Conservation (phyloP, 768 basidiomycete species). For the Coprinellus aureogranulatus region DNA sequence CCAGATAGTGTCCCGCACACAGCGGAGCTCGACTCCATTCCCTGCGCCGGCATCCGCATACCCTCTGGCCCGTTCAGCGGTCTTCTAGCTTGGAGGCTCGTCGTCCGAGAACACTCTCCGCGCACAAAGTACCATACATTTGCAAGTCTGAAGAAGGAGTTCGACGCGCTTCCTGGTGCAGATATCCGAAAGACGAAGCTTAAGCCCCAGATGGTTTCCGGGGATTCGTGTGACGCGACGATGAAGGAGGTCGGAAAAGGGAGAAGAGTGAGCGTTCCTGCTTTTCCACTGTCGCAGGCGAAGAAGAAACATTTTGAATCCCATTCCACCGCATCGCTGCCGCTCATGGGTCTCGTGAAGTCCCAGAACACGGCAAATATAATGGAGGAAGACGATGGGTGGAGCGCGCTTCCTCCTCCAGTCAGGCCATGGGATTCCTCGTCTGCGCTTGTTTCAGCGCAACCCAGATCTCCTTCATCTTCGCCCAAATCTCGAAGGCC, state of each 20-base stretch:
- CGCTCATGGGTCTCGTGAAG: neutral
- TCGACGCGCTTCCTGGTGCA: neutral
- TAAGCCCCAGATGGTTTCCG: neutral
- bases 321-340: neutral
- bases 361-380: neutral
- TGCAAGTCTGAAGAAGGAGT: conserved; percentile 13
- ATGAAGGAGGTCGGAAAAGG: neutral
- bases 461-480: too few species aligned
- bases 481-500: neutral
- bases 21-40: conserved; percentile 29
- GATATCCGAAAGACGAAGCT: neutral
- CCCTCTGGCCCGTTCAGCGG: conserved; percentile 26
- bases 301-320: neutral
- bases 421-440: neutral
- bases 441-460: too few species aligned
- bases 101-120: conserved; percentile 19
- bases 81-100: conserved; percentile 30
- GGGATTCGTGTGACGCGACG: neutral
- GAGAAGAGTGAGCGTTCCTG: neutral
- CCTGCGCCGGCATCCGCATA: conserved; percentile 31
- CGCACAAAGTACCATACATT: conserved; percentile 2
- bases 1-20: conserved; percentile 25
- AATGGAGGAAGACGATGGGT: neutral
- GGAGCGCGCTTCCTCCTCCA: neutral
- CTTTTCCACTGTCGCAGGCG: too few species aligned